Evolutionary conservation across 176 grass and related monocot genomes (phyloP), one percentile per base, ranked within the genome.

Genomic region (barley (Hordeum vulgare)): DNA sequence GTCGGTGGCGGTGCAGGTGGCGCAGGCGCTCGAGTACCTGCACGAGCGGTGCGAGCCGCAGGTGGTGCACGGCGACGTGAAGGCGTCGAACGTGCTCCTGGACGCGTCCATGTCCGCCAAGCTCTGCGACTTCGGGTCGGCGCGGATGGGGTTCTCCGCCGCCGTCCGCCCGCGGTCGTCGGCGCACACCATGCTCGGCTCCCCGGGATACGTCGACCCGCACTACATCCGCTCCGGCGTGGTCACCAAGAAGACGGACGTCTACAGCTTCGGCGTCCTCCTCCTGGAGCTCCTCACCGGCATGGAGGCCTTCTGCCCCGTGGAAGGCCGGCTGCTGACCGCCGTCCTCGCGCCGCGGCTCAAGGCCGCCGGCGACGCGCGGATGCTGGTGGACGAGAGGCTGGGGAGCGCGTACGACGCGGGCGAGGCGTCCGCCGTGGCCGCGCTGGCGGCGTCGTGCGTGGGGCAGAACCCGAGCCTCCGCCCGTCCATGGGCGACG

Each of bases 181-280:
- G 26, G 87, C 77, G 39, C 87, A 54, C 79, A 80, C 90, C 64
- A 89, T 94, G 89, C 83, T 93, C 9, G 97, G 97, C 4, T 99
- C 97, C 7, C 96, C 91, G 0, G 97, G 97, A 1, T 99, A 99
- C 85, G 83, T 99, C 3, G 97, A 99, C 78, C 96, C 97, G 28
- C 91, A 99, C 92, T 99, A 96, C 86, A 79, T 99, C 87, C 93
- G 97, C 3, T 92, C 93, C 2, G 97, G 97, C 17, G 85, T 90
- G 9, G 70, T 96, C 23, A 96, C 93, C 58, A 99, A 99, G 89
- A 99, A 99, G 83, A 96, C 84, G 60, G 97, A 99, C 83, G 87
- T 99, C 58, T 99, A 99, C 87, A 99, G 97, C 83, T 96, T 96
- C 71, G 97, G 97, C 7, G 97, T 99, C 14, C 82, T 99, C 8